Conservation (phyloP, 2,329 filamentous ascomycete genomes). For the Diaporthe destruens region DNA sequence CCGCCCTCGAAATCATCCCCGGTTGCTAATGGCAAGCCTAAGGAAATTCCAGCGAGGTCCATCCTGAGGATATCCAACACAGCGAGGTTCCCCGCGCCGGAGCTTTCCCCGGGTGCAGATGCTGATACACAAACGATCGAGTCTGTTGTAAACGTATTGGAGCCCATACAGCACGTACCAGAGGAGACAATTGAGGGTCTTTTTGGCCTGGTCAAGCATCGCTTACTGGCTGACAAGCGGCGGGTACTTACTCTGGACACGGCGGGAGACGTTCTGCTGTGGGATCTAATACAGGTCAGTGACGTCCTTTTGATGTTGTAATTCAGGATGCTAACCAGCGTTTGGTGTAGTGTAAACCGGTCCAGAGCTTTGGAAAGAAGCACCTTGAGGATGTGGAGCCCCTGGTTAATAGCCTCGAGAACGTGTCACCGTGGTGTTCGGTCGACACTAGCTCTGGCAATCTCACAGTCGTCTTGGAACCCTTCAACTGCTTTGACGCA, state of each 20-base stretch:
- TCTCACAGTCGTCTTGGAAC: constrained; percentile 89
- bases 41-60: constrained; percentile 81
- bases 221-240: constrained; percentile 89
- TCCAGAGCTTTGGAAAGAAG: constrained; percentile 93
- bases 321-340: constrained; percentile 42
- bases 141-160: constrained; percentile 56
- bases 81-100: constrained; percentile 76
- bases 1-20: constrained; percentile 53
- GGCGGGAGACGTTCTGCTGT: constrained; percentile 92
- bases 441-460: constrained; percentile 94
- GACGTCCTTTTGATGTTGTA: background rate
- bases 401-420: constrained; percentile 87
- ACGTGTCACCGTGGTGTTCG: constrained; percentile 95
- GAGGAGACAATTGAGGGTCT: constrained; percentile 93
- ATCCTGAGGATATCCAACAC: constrained; percentile 88
- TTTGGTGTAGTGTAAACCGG: constrained; percentile 77
- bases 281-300: constrained; percentile 88
- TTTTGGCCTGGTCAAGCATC: constrained; percentile 93
- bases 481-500: constrained; percentile 96
- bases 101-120: constrained; percentile 67
- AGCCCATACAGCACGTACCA: constrained; percentile 76
- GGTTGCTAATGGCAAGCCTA: constrained; percentile 57
- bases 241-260: constrained; percentile 93
- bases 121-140: constrained; percentile 54
- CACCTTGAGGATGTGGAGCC: constrained; percentile 93